phyloP scores from a whole-genome alignment of 257 asterid species.

The Orobanche coerulescens region DNA sequence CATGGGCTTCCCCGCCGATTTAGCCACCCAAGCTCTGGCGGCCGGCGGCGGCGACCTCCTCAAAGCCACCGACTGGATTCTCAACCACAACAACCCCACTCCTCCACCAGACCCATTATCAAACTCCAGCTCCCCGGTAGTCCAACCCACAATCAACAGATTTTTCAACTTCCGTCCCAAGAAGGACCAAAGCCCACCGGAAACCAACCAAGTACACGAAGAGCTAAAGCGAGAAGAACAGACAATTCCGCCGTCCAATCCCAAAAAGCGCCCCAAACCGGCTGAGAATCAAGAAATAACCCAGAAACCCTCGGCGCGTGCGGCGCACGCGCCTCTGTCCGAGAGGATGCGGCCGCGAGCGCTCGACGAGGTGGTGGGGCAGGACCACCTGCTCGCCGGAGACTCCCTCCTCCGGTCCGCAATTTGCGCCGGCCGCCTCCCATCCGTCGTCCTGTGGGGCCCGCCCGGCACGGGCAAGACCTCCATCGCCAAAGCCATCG shows the following conservation, averaged over 20 bases:
- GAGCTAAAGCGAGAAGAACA: conserved; percentile 13
- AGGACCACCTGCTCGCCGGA: conserved; percentile 56
- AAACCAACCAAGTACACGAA: conserved; percentile 4
- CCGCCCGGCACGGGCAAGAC: conserved; percentile 93
- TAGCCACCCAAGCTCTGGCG: conserved; percentile 52
- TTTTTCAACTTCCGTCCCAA: conserved; percentile 41
- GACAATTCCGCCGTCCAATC: conserved; percentile 14
- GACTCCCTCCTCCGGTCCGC: conserved; percentile 55
- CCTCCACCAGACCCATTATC: conserved; percentile 20
- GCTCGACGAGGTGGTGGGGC: conserved; percentile 72
- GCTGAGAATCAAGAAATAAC: neutral
- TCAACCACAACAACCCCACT: conserved; percentile 24
- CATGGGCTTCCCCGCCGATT: conserved; percentile 67
- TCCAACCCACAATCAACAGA: conserved; percentile 67
- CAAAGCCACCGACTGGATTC: conserved; percentile 76
- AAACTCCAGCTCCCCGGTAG: conserved; percentile 23
- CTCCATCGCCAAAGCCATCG: conserved; percentile 73
- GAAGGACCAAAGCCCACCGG: conserved; percentile 3
- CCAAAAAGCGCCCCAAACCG: conserved; percentile 34
- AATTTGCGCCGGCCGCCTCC: conserved; percentile 44
- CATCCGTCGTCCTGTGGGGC: conserved; percentile 76
- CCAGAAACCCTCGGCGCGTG: conserved; percentile 11
- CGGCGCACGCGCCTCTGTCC: conserved; percentile 44
- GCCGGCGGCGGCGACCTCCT: conserved; percentile 46
- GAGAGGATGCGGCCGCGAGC: conserved; percentile 80